phyloP scores from a whole-genome alignment of 129 eudicot genomes.

The Chrysanthemum lavandulifolium region DNA sequence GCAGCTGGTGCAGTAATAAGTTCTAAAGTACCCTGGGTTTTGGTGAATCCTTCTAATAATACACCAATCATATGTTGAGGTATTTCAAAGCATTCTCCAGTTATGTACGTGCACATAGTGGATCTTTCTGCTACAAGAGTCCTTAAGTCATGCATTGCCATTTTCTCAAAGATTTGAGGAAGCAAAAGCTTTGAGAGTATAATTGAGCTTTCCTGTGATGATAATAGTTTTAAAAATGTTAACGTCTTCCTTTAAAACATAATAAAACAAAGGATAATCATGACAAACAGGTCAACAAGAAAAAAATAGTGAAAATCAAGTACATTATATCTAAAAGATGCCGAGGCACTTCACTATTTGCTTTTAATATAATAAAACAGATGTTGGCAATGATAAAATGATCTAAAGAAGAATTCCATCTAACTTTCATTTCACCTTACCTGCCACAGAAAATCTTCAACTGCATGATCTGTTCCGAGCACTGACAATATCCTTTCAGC shows the following conservation, averaged over 20 bases:
- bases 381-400: neutral
- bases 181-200: slow-evolving; percentile 74
- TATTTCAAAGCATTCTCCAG: slow-evolving; percentile 72
- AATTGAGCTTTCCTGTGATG: slow-evolving; percentile 75
- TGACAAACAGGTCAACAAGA: neutral
- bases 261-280: neutral
- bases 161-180: slow-evolving; percentile 80
- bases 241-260: neutral
- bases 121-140: slow-evolving; percentile 83
- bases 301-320: neutral
- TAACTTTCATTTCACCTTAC: slow-evolving; percentile 30
- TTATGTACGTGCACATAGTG: slow-evolving; percentile 53
- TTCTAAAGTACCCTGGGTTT: slow-evolving; percentile 58
- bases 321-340: neutral
- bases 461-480: slow-evolving; percentile 63
- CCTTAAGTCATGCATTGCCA: slow-evolving; percentile 82
- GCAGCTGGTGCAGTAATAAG: slow-evolving; percentile 75
- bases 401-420: neutral
- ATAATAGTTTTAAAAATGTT: neutral
- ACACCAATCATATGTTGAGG: slow-evolving; percentile 70
- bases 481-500: slow-evolving; percentile 62
- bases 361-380: too few species aligned
- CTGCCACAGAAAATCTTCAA: slow-evolving; percentile 92
- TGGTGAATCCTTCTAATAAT: slow-evolving; percentile 77
- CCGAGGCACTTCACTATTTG: too few species aligned